Percentiles rank a stretch among this genome's conserved stretches.
Evolutionary conservation across 257 asterid species (phyloP).

Genomic region (Ilex aquifolium): DNA sequence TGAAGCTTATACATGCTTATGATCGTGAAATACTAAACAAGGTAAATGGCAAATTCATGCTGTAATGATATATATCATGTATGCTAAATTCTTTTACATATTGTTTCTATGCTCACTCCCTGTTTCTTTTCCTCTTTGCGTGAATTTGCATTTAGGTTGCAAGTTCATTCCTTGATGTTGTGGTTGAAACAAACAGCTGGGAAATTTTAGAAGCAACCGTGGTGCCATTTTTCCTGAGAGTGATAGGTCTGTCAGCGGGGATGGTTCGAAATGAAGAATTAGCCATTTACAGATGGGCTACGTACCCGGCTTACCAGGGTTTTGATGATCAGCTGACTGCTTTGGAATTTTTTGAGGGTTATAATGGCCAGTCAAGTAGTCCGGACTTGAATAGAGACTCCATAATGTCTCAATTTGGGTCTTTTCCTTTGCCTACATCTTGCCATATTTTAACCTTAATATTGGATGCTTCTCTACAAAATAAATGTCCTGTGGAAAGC

Average conservation of each 20-base stretch:
- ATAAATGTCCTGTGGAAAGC: conserved; percentile 21
- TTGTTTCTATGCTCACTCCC: conserved; percentile 5
- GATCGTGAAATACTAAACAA: conserved; percentile 51
- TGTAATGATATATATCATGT: conserved; percentile 2
- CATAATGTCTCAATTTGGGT: conserved; percentile 28
- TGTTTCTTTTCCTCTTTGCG: not conserved
- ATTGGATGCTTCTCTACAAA: conserved; percentile 51
- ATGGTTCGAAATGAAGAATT: conserved; percentile 44
- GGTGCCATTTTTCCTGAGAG: conserved; percentile 70
- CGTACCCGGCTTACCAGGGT: conserved; percentile 23
- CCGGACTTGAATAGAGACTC: conserved; percentile 20
- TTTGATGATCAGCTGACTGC: conserved; percentile 21
- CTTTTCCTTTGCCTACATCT: conserved; percentile 49
- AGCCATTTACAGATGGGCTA: conserved; percentile 48
- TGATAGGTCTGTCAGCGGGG: conserved; percentile 67
- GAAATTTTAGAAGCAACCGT: conserved; percentile 53
- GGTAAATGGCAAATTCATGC: conserved; percentile 37
- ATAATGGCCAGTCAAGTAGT: conserved; percentile 22
- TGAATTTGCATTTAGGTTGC: conserved; percentile 46
- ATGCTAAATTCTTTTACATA: conserved; percentile 3
- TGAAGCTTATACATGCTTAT: conserved; percentile 47
- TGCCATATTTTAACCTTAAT: conserved; percentile 56
- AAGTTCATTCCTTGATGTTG: conserved; percentile 52
- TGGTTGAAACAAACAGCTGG: conserved; percentile 67
- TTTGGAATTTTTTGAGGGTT: conserved; percentile 22